These are phyloP conservation scores for Pythium dissotocum DNA, from an alignment of 352 stramenopile species.

Conservation along the genomic window DNA sequence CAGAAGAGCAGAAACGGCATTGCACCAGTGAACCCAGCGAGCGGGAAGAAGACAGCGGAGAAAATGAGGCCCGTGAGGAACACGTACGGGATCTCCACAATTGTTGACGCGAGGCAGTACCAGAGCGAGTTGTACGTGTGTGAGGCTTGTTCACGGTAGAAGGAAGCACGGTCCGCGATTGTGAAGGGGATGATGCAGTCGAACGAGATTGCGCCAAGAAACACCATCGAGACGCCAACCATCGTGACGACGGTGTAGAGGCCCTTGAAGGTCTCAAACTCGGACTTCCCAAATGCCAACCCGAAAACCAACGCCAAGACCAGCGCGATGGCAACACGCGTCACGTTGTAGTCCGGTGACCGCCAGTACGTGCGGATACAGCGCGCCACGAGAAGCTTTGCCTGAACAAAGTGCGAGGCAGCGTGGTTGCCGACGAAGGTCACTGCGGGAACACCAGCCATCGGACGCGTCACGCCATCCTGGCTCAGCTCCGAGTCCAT, in stretches of 20 bases:
- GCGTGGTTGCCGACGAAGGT: conserved; percentile 33
- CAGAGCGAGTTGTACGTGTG: conserved; percentile 74
- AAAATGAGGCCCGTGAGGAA: conserved; percentile 25
- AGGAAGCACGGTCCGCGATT: conserved; percentile 82
- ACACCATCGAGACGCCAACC: conserved; percentile 84
- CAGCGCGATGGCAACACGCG: conserved; percentile 67
- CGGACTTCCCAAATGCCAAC: conserved; percentile 55
- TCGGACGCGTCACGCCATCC: conserved; percentile 38
- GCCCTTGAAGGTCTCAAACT: conserved; percentile 55
- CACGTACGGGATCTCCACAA: conserved; percentile 67
- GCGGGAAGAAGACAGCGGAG: conserved; percentile 37
- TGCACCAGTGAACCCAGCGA: conserved; percentile 32
- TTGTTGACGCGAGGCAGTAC: conserved; percentile 59
- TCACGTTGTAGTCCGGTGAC: conserved; percentile 87
- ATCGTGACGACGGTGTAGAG: conserved; percentile 70
- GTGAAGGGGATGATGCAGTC: conserved; percentile 78
- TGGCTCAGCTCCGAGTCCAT: conserved; percentile 29
- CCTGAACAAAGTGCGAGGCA: conserved; percentile 30
- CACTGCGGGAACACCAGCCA: conserved; percentile 21
- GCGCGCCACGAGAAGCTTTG: conserved; percentile 49
- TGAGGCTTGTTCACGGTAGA: conserved; percentile 82
- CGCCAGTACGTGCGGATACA: conserved; percentile 72
- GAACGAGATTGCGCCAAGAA: conserved; percentile 81
- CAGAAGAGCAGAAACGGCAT: conserved; percentile 25
- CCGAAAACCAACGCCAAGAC: conserved; percentile 83